phyloP scores from a whole-genome alignment of 768 basidiomycete genomes.

The Boletellus ananas region DNA sequence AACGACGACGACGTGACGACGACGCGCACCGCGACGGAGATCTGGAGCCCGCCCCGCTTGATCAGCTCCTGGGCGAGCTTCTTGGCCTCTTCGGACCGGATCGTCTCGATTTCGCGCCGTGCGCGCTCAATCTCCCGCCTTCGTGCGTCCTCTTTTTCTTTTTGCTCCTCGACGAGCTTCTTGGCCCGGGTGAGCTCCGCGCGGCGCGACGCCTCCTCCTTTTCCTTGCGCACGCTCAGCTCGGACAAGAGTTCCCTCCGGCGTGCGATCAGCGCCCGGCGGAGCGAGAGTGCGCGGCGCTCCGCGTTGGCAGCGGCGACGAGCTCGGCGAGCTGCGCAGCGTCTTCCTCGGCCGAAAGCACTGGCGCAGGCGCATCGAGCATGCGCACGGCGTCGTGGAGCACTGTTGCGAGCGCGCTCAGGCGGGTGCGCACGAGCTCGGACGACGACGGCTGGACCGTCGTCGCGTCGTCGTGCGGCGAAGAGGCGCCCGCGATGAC shows the following conservation, averaged over 20 bases:
- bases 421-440: slow-evolving; percentile 77
- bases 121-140: slow-evolving; percentile 76
- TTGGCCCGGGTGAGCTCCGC: slow-evolving; percentile 64
- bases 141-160: slow-evolving; percentile 56
- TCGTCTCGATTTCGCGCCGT: slow-evolving; percentile 59
- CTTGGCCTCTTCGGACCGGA: slow-evolving; percentile 68
- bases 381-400: slow-evolving; percentile 65
- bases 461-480: slow-evolving; percentile 38
- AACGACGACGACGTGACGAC: slow-evolving; percentile 1
- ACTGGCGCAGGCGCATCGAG: slow-evolving; percentile 43
- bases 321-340: slow-evolving; percentile 48
- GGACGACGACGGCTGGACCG: slow-evolving; percentile 67
- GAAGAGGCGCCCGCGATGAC: slow-evolving; percentile 17
- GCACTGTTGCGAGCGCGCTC: slow-evolving; percentile 64
- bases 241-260: slow-evolving; percentile 82
- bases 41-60: slow-evolving; percentile 69
- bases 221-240: slow-evolving; percentile 79
- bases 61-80: slow-evolving; percentile 83
- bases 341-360: slow-evolving; percentile 43
- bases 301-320: slow-evolving; percentile 67
- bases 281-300: slow-evolving; percentile 69
- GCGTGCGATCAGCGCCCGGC: slow-evolving; percentile 80
- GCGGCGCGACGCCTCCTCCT: slow-evolving; percentile 77
- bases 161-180: slow-evolving; percentile 64
- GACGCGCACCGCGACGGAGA: slow-evolving; percentile 63